phyloP scores from a whole-genome alignment of 2,329 filamentous ascomycete genomes.

The Cryphonectria nitschkei region DNA sequence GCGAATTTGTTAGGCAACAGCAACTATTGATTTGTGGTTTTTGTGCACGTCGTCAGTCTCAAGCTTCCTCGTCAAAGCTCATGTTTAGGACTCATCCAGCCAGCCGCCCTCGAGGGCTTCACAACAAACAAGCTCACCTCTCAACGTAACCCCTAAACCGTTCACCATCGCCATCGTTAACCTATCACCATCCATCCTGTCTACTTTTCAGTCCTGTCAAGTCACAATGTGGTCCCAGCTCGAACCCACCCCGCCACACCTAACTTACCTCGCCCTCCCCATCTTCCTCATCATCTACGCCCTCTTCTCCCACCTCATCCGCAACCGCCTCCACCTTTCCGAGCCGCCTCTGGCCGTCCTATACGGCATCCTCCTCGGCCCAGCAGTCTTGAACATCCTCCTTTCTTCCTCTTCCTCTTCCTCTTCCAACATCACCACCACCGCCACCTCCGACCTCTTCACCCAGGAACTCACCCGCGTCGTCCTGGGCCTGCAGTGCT shows the following conservation, averaged over 20 bases:
- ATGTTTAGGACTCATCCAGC: no score
- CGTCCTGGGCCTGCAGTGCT: slow-evolving; percentile 74
- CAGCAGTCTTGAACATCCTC: slow-evolving; percentile 16
- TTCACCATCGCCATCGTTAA: no score
- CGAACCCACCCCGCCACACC: slow-evolving; percentile 21
- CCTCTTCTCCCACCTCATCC: slow-evolving; percentile 24
- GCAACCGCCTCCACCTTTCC: slow-evolving; percentile 25
- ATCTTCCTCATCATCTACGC: slow-evolving; percentile 22
- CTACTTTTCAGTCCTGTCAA: not conserved
- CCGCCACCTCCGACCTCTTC: slow-evolving; percentile 9
- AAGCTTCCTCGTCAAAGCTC: no score
- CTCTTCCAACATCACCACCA: no score
- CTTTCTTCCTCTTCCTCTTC: no score
- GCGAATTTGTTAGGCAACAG: no score
- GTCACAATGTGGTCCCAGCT: slow-evolving; percentile 26
- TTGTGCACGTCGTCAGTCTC: no score
- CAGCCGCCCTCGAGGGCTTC: no score
- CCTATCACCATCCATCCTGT: no score
- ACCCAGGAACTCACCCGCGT: slow-evolving; percentile 66
- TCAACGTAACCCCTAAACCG: no score
- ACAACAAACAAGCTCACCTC: no score
- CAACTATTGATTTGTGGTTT: no score
- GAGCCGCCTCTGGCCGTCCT: slow-evolving; percentile 22
- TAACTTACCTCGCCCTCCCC: slow-evolving; percentile 22
- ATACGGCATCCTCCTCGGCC: slow-evolving; percentile 25